Evolutionary conservation across 148 eudicot species (phyloP), one percentile per base, ranked within the genome.

Genomic region (Drosera capensis): DNA sequence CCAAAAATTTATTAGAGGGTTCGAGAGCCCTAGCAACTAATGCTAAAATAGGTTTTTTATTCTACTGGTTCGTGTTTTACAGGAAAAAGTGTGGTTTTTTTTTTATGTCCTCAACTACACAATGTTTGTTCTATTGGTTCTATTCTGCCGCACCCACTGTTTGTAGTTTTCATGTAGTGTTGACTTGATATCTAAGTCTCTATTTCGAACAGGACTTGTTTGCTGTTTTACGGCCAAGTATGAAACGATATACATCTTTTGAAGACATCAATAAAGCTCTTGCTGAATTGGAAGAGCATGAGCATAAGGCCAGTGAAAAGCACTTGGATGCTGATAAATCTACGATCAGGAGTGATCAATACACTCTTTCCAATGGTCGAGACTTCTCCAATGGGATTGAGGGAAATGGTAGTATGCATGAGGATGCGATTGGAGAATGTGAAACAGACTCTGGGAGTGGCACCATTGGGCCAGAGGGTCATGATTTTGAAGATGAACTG

Each of bases 141-240:
- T n/a, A n/a, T n/a, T n/a, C n/a, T n/a, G n/a, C n/a, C n/a, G n/a
- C n/a, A 1, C 14, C 2, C 11, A 13, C 2, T 34, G 38, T 13
- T 7, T 7, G 23, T 20, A 13, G n/a, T 48, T 14, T 42, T 8
- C 45, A 28, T 42, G 1, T 48, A 8, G 25, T 52, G n/a, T 41
- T 53, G 3, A 19, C 7, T 9, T 11, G 20, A 21, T 30, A 0
- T 12, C 3, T 35, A 4, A 2, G 14, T 35, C n/a, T 19, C 21
- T 0, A 13, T 47, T 46, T 46, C n/a, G n/a, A n/a, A 43, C 77
- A 84, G 95, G 97, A 84, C 66, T 40, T 90, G 43, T 90, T 84
- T 73, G 93, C 86, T 34, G 87, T 80, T 67, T 73, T 90, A 48
- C 81, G 97, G 5, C 97, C 97, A 56, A 84, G 76, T 45, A 84